phyloP scores from a whole-genome alignment of 345 rosid species.

The Nephelium lappaceum region DNA sequence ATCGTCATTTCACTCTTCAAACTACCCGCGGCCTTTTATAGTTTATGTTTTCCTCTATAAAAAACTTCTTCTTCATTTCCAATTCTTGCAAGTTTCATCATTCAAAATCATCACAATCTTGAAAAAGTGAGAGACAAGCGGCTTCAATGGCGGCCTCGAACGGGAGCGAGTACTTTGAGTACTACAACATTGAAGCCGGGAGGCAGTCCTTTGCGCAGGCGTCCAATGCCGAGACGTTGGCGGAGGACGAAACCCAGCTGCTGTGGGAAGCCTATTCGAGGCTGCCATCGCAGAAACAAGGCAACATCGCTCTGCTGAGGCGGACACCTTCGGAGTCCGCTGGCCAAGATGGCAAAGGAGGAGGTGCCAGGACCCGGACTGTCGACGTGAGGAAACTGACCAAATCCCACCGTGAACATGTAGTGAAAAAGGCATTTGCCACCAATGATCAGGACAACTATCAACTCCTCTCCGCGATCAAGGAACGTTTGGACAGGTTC shows the following conservation, averaged over 20 bases:
- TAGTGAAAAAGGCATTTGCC: constrained; percentile 78
- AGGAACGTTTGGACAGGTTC: constrained; percentile 72
- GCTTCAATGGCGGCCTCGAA: neutral
- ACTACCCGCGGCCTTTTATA: too few species aligned
- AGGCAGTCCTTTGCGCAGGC: constrained; percentile 60
- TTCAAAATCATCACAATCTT: neutral
- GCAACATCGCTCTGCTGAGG: constrained; percentile 45
- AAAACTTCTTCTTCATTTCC: too few species aligned
- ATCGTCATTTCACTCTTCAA: too few species aligned
- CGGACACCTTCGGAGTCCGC: constrained; percentile 42
- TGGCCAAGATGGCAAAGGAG: too few species aligned
- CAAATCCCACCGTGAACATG: constrained; percentile 60
- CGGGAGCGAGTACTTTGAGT: neutral
- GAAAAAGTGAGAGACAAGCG: neutral
- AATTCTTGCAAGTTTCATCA: too few species aligned
- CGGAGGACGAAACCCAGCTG: constrained; percentile 75
- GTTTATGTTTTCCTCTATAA: too few species aligned
- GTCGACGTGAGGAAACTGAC: constrained; percentile 69
- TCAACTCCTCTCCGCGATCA: constrained; percentile 67
- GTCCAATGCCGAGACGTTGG: constrained; percentile 62
- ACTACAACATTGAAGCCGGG: neutral
- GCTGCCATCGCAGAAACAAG: constrained; percentile 63
- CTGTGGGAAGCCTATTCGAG: constrained; percentile 73
- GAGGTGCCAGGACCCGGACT: constrained; percentile 39
- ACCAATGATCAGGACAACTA: constrained; percentile 80